phyloP scores from a whole-genome alignment of 352 stramenopile genomes.

The Phytophthora tubulina region DNA sequence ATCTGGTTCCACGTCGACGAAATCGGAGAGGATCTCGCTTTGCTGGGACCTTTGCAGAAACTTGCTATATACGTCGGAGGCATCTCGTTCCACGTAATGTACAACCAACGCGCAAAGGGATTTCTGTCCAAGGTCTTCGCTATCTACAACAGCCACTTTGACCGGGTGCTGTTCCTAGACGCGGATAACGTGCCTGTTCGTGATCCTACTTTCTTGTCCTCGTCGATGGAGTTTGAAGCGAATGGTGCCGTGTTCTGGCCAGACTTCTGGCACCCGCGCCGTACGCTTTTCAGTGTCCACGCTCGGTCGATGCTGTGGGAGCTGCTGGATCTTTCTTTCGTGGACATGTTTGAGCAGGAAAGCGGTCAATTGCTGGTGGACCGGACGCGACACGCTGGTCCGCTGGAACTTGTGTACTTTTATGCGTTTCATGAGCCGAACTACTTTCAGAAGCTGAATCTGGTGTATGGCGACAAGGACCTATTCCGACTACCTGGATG shows the following conservation, averaged over 20 bases:
- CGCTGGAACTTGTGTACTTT: slow-evolving; percentile 49
- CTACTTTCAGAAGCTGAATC: slow-evolving; percentile 34
- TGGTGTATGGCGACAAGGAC: slow-evolving; percentile 57
- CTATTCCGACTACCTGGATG: slow-evolving; percentile 62
- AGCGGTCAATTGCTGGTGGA: slow-evolving; percentile 59
- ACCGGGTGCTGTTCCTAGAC: slow-evolving; percentile 55
- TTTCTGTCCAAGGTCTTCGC: slow-evolving; percentile 56
- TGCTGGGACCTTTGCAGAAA: slow-evolving; percentile 22
- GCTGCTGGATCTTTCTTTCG: slow-evolving; percentile 44
- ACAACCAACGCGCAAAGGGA: slow-evolving; percentile 32
- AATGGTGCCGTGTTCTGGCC: slow-evolving; percentile 68
- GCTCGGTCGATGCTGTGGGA: slow-evolving; percentile 55
- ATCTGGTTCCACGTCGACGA: slow-evolving; percentile 52
- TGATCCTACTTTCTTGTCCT: slow-evolving; percentile 59
- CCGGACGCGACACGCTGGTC: slow-evolving; percentile 28
- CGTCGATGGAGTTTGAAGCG: slow-evolving; percentile 34
- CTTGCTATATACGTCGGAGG: slow-evolving; percentile 27
- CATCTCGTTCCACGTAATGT: slow-evolving; percentile 31
- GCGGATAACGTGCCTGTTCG: slow-evolving; percentile 55
- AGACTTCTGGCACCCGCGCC: slow-evolving; percentile 61
- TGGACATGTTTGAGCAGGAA: slow-evolving; percentile 70
- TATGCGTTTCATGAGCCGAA: slow-evolving; percentile 43
- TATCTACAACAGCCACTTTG: slow-evolving; percentile 49
- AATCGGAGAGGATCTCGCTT: slow-evolving; percentile 12
- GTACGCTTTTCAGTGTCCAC: slow-evolving; percentile 64